A percentile compares a stretch with the other conserved stretches of the same genome.
These are phyloP conservation scores for Potentilla sterilis DNA, from an alignment of 306 rosid genomes.

Conservation along the genomic window DNA sequence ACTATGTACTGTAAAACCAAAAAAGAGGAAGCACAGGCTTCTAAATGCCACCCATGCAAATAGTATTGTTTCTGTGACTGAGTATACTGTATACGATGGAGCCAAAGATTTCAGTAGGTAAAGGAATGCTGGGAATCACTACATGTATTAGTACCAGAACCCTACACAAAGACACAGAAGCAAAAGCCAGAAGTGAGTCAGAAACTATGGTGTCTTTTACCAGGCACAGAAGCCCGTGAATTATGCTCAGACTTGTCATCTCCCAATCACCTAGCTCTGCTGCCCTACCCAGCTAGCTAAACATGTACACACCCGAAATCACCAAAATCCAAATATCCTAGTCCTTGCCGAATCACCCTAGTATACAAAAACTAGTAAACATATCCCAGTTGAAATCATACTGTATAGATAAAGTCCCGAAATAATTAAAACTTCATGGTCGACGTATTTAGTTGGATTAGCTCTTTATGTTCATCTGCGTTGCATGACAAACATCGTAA, in stretches of 20 bases:
- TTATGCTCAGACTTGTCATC: background rate
- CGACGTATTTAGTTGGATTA: background rate
- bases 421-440: background rate
- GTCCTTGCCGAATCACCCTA: background rate
- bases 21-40: background rate
- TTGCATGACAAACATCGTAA: background rate
- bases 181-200: constrained; percentile 14
- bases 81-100: background rate
- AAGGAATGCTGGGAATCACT: constrained; percentile 1
- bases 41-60: background rate
- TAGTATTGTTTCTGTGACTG: background rate
- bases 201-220: background rate
- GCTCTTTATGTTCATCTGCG: background rate
- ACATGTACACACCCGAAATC: background rate
- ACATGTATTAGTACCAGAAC: background rate
- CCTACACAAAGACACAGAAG: background rate
- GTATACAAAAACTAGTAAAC: background rate
- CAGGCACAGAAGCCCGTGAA: constrained; percentile 13
- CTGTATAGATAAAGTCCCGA: too few relatives aligned
- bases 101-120: background rate
- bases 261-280: background rate
- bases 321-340: background rate
- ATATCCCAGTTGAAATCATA: background rate
- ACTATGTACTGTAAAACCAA: background rate
- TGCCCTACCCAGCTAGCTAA: background rate